Evolutionary conservation across 495 filamentous ascomycete species (phyloP).

Genomic region (Aspergillus mulundensis): DNA sequence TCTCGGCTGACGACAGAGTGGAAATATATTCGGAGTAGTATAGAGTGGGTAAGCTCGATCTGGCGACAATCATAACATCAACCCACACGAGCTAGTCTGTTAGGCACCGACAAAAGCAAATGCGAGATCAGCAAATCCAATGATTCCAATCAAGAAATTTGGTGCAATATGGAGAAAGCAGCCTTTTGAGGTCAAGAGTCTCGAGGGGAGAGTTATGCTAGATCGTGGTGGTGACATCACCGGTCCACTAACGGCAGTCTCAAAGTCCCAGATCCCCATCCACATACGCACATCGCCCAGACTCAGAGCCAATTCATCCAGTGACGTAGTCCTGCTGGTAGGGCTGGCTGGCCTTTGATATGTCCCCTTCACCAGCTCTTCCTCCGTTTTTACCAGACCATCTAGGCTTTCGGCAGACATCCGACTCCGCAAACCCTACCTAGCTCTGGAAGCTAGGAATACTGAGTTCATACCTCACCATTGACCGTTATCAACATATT

Average conservation of each 20-base stretch:
- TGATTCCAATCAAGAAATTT: background rate
- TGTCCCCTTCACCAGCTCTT: background rate
- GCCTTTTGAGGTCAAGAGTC: background rate
- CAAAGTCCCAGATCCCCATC: background rate
- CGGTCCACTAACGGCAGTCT: background rate
- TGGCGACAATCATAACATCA: background rate
- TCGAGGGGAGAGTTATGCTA: background rate
- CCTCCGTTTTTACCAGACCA: background rate
- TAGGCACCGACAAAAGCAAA: background rate
- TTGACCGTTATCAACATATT: no score
- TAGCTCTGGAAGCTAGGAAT: background rate
- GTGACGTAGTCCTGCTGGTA: slow-evolving; percentile 4
- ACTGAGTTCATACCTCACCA: background rate
- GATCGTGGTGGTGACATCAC: slow-evolving; percentile 12
- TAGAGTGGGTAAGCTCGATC: background rate
- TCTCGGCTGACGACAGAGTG: slow-evolving; percentile 6
- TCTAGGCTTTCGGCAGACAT: background rate
- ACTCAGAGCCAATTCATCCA: background rate
- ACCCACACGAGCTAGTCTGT: background rate
- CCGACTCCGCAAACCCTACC: background rate
- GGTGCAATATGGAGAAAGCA: background rate
- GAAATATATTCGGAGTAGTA: background rate
- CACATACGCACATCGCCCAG: background rate
- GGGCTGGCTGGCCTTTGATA: background rate
- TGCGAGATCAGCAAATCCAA: slow-evolving; percentile 1